phyloP scores from a whole-genome alignment of 1,284 basidiomycete genomes.

The Lentinus polychrous region DNA sequence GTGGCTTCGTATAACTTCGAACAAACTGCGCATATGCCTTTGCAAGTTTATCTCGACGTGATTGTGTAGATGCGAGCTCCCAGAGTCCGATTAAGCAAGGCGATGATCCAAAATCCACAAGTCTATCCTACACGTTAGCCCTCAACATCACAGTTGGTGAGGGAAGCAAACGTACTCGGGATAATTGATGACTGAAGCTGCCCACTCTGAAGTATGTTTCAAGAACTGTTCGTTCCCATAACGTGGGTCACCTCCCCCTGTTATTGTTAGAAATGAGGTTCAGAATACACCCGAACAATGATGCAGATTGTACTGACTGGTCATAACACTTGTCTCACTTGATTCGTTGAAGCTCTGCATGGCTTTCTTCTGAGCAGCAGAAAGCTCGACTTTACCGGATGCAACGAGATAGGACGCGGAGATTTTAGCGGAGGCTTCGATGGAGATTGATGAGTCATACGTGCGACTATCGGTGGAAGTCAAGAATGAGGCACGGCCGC shows the following conservation, averaged over 20 bases:
- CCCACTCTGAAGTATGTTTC: slow-evolving; percentile 1
- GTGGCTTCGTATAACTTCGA: not conserved
- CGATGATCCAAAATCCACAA: slow-evolving; percentile 1
- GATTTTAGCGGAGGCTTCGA: slow-evolving; percentile 4
- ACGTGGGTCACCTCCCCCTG: slow-evolving; percentile 5
- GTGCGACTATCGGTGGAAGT: slow-evolving; percentile 4
- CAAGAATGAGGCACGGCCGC: slow-evolving; percentile 4
- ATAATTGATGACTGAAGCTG: slow-evolving; percentile 1
- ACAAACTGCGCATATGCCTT: slow-evolving; percentile 1
- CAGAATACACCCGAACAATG: not conserved
- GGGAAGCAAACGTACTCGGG: not conserved
- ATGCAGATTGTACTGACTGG: not conserved
- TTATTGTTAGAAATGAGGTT: not conserved
- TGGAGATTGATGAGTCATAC: not conserved
- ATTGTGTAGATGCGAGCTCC: not conserved
- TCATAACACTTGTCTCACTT: slow-evolving; percentile 1
- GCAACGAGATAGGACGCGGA: slow-evolving; percentile 3
- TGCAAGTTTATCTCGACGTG: not conserved
- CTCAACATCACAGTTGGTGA: not conserved
- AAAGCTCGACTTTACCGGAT: slow-evolving; percentile 1
- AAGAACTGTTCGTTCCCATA: slow-evolving; percentile 6
- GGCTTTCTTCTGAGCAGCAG: slow-evolving; percentile 1
- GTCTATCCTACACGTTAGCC: not conserved
- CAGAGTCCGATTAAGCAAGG: not conserved
- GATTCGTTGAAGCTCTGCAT: slow-evolving; percentile 6